Evolutionary conservation across 192 early-diverging fungal genomes (phyloP), one percentile per base, ranked within the genome.

Genomic region (Backusella morwellensis): DNA sequence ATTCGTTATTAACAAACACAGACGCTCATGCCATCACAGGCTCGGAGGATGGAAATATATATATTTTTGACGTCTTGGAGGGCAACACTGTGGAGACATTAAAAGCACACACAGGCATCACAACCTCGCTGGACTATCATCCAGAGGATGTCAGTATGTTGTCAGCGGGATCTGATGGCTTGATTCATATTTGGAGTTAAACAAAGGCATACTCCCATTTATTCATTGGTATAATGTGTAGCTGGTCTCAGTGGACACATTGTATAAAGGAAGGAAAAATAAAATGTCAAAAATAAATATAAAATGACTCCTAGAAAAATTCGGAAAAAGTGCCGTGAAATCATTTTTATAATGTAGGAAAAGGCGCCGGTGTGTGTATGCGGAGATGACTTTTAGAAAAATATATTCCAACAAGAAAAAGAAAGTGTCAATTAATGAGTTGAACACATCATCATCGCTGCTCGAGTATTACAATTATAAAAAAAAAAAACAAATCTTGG

Each of bases 31-130:
- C 96, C 0, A 85, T 96, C 15, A 93, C 92, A 72, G 97, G 97
- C 1, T 94, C 93, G 54, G 97, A 99, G 78, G 95, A 98, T 78
- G 95, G 95, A 11, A 84, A 81, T 41, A 92, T 98, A 6, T 91
- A 91, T 79, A 85, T 96, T 42, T 99, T 96, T 96, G 92, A 96
- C 83, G 80, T 95, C 23, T 82, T 94, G 14, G 92, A 91, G 66
- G 74, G 79, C 14, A 73, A 14, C 14, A 15, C 52, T 23, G 36
- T 76, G 1, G 38, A 29, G 4, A 69, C 68, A 29, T 77, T 75
- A 12, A 36, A 75, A 17, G 91, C 87, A 3, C 95, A 95, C 76
- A 78, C 80, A 47, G 85, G 85, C 41, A 83, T 89, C 19, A 89
- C 94, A 9, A 90, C 92, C 14, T 85, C 86, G 12, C 83, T 95